phyloP scores from a whole-genome alignment of 1,284 basidiomycete species.

The Cryptococcus maquisensis region DNA sequence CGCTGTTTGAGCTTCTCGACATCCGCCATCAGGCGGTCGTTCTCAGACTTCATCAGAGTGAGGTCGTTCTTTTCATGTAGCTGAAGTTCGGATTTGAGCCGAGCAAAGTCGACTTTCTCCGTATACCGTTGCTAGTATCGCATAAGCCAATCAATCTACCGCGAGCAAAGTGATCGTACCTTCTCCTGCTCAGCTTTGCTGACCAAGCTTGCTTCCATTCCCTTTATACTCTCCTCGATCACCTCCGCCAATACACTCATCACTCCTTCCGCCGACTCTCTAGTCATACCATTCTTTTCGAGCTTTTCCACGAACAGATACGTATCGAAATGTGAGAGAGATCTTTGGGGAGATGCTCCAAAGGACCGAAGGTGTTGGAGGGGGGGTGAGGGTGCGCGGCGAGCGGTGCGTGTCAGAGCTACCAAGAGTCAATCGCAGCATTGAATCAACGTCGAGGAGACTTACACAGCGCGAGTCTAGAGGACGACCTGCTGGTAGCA shows the following conservation, averaged over 20 bases:
- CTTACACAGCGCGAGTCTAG: conserved; percentile 27
- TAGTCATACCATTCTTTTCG: conserved; percentile 78
- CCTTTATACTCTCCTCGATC: conserved; percentile 87
- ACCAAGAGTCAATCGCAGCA: background rate
- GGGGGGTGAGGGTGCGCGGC: conserved; percentile 6
- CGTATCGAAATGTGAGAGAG: conserved; percentile 73
- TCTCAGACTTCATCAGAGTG: conserved; percentile 91
- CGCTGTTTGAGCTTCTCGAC: conserved; percentile 95
- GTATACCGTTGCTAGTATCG: conserved; percentile 77
- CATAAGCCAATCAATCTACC: background rate
- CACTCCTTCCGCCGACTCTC: conserved; percentile 86
- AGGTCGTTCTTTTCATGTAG: conserved; percentile 97
- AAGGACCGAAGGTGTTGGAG: conserved; percentile 8
- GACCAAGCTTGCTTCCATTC: conserved; percentile 91
- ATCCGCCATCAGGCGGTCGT: conserved; percentile 83
- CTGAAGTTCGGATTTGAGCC: conserved; percentile 93
- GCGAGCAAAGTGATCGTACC: conserved; percentile 51
- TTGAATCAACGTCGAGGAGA: background rate
- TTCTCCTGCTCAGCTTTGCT: conserved; percentile 92
- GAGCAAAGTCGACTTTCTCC: conserved; percentile 95
- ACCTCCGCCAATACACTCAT: conserved; percentile 93
- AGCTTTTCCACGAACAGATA: conserved; percentile 87
- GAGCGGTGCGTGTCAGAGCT: conserved; percentile 5
- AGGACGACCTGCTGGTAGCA: conserved; percentile 30
- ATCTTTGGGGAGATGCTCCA: conserved; percentile 2